Conservation (phyloP, 192 early-diverging fungal species). For the Coemansia pectinata region DNA sequence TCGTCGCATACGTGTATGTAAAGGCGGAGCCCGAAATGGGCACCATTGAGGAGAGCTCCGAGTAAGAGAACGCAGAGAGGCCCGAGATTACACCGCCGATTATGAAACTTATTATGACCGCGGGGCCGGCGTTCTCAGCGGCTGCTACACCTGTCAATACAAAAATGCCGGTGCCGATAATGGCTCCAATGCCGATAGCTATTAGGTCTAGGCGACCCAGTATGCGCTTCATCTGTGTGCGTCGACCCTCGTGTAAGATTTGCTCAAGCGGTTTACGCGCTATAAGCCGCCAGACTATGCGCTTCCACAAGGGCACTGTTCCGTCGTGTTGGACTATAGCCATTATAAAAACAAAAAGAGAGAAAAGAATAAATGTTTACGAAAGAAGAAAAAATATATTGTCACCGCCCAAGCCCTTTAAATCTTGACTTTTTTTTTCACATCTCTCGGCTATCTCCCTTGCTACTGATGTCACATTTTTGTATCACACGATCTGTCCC, state of each 20-base stretch:
- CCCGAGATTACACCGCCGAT: constrained; percentile 74
- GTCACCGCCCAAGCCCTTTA: neutral
- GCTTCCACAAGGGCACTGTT: constrained; percentile 27
- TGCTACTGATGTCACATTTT: neutral
- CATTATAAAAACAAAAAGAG: neutral
- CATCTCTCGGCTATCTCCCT: too few relatives aligned
- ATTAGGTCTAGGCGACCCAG: constrained; percentile 65
- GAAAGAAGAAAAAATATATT: neutral
- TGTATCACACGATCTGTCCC: neutral
- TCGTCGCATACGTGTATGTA: constrained; percentile 80
- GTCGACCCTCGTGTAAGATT: constrained; percentile 48
- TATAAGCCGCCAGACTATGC: constrained; percentile 12
- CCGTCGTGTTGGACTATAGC: neutral
- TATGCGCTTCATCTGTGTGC: constrained; percentile 57
- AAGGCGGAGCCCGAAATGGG: constrained; percentile 88
- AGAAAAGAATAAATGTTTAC: neutral
- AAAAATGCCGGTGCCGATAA: constrained; percentile 84
- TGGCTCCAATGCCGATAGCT: constrained; percentile 70
- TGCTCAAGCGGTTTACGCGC: constrained; percentile 45
- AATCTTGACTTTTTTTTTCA: neutral
- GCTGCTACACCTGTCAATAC: constrained; percentile 76
- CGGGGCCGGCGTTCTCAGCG: constrained; percentile 75
- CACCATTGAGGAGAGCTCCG: constrained; percentile 85
- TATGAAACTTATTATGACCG: constrained; percentile 77
- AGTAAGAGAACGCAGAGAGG: constrained; percentile 80